Evolutionary conservation across 805 yeast species (phyloP).

Genomic region (Candida namnaoensis): DNA sequence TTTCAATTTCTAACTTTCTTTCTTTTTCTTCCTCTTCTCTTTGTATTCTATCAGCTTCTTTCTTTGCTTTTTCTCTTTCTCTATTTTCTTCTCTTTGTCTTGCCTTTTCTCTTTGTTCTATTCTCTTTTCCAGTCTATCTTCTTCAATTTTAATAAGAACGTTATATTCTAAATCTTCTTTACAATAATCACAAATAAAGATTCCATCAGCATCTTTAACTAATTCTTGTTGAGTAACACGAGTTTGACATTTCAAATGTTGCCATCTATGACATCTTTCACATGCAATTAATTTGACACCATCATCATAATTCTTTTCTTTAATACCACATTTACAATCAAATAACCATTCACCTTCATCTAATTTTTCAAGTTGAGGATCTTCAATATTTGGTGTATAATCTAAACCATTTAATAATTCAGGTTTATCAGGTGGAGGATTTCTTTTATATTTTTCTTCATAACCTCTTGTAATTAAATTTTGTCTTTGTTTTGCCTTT

Average conservation of each 20-base stretch:
- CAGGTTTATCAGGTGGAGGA: background rate
- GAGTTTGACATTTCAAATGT: slow-evolving; percentile 25
- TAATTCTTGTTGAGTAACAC: slow-evolving; percentile 16
- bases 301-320: slow-evolving; percentile 26
- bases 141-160: slow-evolving; percentile 11
- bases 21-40: slow-evolving; percentile 9
- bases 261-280: slow-evolving; percentile 29
- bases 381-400: background rate
- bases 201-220: slow-evolving; percentile 17
- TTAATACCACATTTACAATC: slow-evolving; percentile 28
- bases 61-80: slow-evolving; percentile 9
- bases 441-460: slow-evolving; percentile 13
- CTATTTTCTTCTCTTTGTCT: slow-evolving; percentile 14
- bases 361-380: slow-evolving; percentile 16
- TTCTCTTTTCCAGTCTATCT: slow-evolving; percentile 10
- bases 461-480: slow-evolving; percentile 12
- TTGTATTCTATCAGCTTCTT: slow-evolving; percentile 5
- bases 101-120: slow-evolving; percentile 12
- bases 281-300: slow-evolving; percentile 23
- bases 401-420: background rate
- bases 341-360: slow-evolving; percentile 27
- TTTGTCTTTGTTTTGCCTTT: slow-evolving; percentile 14
- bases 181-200: slow-evolving; percentile 19
- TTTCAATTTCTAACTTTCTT: slow-evolving; percentile 13
- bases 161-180: slow-evolving; percentile 16